phyloP scores from a whole-genome alignment of 1,284 basidiomycete species.

The Sporisorium iseilematis-ciliati region DNA sequence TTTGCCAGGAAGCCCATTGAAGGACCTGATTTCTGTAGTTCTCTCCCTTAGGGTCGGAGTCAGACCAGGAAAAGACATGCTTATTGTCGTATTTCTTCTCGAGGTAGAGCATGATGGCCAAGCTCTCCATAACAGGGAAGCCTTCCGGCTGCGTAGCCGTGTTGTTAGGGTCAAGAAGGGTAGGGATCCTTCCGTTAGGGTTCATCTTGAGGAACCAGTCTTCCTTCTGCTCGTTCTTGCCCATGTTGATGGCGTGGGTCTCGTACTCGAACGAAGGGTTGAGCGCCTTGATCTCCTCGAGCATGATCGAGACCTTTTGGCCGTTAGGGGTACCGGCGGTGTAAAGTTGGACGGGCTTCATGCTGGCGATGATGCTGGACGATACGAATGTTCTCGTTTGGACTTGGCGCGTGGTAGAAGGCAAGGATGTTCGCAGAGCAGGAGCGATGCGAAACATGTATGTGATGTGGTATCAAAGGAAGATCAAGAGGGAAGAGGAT shows the following conservation, averaged over 20 bases:
- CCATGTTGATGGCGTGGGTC: constrained; percentile 81
- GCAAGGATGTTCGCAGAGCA: background rate
- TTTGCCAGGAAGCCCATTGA: constrained; percentile 47
- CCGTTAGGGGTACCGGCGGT: constrained; percentile 74
- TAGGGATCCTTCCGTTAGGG: constrained; percentile 66
- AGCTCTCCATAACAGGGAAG: constrained; percentile 49
- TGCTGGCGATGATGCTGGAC: constrained; percentile 13
- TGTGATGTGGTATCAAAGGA: constrained; percentile 82
- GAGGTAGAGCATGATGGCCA: constrained; percentile 61
- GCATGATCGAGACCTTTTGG: constrained; percentile 95
- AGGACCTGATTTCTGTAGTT: constrained; percentile 51
- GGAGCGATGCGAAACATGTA: constrained; percentile 75
- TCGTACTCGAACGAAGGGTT: constrained; percentile 56
- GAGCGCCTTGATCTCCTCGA: constrained; percentile 77
- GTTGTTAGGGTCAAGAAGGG: constrained; percentile 54
- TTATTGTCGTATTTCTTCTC: constrained; percentile 59
- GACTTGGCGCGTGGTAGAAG: background rate
- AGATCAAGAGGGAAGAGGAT: constrained; percentile 75
- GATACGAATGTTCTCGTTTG: constrained; percentile 6
- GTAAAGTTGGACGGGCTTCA: constrained; percentile 58
- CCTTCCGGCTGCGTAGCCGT: constrained; percentile 34
- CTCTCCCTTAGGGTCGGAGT: constrained; percentile 47
- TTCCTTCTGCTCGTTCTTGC: constrained; percentile 75
- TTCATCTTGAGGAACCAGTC: constrained; percentile 64
- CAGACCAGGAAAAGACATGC: constrained; percentile 53